A percentile compares a stretch with the other conserved stretches of the same genome.
Conservation (phyloP, 306 rosid genomes). For the Trifolium pratense region DNA sequence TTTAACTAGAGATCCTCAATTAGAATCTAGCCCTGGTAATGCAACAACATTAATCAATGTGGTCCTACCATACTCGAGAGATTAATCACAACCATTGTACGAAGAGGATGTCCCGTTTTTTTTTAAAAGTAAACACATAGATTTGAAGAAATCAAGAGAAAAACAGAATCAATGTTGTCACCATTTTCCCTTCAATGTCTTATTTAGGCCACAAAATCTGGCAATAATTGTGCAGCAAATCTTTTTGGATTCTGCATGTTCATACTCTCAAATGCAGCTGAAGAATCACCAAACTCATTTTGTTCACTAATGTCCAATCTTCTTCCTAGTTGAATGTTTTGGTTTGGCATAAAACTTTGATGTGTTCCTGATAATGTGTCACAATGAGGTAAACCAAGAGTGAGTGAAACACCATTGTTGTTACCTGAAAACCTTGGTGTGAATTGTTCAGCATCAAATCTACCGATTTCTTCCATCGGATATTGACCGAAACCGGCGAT, state of each 20-base stretch:
- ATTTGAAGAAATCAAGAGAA: slow-evolving; percentile 43
- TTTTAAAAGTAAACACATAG: neutral
- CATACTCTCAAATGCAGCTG: slow-evolving; percentile 77
- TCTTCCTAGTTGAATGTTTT: slow-evolving; percentile 73
- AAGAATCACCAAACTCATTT: slow-evolving; percentile 72
- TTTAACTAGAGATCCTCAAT: too few species aligned
- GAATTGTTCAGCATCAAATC: slow-evolving; percentile 78
- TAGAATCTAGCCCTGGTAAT: too few species aligned
- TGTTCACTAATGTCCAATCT: slow-evolving; percentile 72
- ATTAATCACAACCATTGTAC: too few species aligned
- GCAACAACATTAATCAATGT: too few species aligned
- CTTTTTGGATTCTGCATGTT: slow-evolving; percentile 91
- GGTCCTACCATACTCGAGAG: too few species aligned
- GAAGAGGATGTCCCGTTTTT: too few species aligned
- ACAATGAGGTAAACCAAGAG: slow-evolving; percentile 93
- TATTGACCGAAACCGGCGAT: slow-evolving; percentile 83
- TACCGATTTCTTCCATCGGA: slow-evolving; percentile 84
- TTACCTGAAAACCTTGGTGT: slow-evolving; percentile 79
- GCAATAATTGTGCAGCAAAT: slow-evolving; percentile 88
- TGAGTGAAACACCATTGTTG: slow-evolving; percentile 74
- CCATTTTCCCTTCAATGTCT: neutral
- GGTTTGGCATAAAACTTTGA: slow-evolving; percentile 73
- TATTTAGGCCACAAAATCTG: slow-evolving; percentile 79
- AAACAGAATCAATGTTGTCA: slow-evolving; percentile 2
- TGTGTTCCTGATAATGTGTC: slow-evolving; percentile 74